These are phyloP conservation scores for Aspergillus neotritici DNA, from an alignment of 2,329 filamentous ascomycete genomes.

Conservation along the genomic window DNA sequence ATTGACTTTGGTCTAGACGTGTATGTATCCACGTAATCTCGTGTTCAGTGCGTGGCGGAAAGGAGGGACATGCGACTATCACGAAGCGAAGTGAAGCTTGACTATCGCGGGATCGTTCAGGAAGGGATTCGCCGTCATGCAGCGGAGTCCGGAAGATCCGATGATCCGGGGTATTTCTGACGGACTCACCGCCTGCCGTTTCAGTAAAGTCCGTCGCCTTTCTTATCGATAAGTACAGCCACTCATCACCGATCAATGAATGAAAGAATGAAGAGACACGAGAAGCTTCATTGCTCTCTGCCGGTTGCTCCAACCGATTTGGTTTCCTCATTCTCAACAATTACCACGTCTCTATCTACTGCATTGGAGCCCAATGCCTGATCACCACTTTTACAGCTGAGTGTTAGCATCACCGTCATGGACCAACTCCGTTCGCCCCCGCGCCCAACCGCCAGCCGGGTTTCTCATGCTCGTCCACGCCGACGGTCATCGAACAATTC, in stretches of 20 bases:
- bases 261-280: not conserved
- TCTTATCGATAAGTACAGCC: conserved; percentile 8
- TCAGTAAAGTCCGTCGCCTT: not conserved
- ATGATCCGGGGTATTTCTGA: not conserved
- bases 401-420: not conserved
- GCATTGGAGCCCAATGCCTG: too few species aligned
- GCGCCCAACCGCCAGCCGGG: not conserved
- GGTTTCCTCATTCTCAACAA: not conserved
- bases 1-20: not conserved
- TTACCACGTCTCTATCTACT: not conserved
- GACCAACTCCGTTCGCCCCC: not conserved
- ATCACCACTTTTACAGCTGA: too few species aligned
- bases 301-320: not conserved
- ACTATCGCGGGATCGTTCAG: conserved; percentile 16
- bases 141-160: conserved; percentile 7
- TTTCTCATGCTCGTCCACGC: not conserved
- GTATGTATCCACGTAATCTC: not conserved
- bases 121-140: conserved; percentile 7
- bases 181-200: conserved; percentile 11
- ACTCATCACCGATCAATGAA: too few species aligned
- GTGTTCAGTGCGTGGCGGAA: not conserved
- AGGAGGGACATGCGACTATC: not conserved
- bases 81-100: conserved; percentile 9
- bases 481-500: not conserved
- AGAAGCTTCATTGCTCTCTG: not conserved